Evolutionary conservation across 1,139 yeast species (phyloP).

Genomic region (Blastobotrys apis): DNA sequence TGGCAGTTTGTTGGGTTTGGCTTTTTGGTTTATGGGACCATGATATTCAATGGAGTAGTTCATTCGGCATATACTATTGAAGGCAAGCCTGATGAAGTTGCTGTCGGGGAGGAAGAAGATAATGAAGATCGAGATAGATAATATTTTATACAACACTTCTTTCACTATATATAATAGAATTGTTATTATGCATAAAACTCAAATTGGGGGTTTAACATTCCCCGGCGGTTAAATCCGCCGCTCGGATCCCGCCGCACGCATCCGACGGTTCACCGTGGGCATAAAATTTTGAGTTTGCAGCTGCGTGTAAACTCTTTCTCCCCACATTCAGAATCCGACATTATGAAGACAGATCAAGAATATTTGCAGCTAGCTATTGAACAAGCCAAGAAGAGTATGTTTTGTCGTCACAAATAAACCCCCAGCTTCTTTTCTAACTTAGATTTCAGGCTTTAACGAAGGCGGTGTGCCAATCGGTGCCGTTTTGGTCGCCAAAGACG

Average conservation of each 20-base stretch:
- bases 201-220: too few relatives aligned
- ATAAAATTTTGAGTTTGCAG: too few relatives aligned
- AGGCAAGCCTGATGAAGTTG: not conserved
- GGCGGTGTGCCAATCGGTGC: slow-evolving; percentile 94
- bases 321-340: not conserved
- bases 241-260: too few relatives aligned
- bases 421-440: slow-evolving; percentile 3
- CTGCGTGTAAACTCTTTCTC: too few relatives aligned
- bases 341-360: slow-evolving; percentile 21
- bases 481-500: slow-evolving; percentile 69
- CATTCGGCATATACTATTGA: slow-evolving; percentile 7
- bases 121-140: too few relatives aligned
- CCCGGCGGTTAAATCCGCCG: too few relatives aligned
- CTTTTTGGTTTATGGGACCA: slow-evolving; percentile 65
- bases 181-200: too few relatives aligned
- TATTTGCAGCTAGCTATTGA: slow-evolving; percentile 34
- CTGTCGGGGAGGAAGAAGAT: not conserved
- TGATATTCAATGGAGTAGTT: slow-evolving; percentile 68
- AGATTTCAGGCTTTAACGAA: slow-evolving; percentile 51
- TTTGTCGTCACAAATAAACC: not conserved
- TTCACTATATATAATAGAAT: too few relatives aligned
- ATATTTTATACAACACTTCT: too few relatives aligned
- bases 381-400: slow-evolving; percentile 33
- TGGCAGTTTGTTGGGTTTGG: slow-evolving; percentile 64
- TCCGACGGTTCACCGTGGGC: too few relatives aligned